Conservation (phyloP, 2,329 filamentous ascomycete genomes). For the Phialocephala sp. region DNA sequence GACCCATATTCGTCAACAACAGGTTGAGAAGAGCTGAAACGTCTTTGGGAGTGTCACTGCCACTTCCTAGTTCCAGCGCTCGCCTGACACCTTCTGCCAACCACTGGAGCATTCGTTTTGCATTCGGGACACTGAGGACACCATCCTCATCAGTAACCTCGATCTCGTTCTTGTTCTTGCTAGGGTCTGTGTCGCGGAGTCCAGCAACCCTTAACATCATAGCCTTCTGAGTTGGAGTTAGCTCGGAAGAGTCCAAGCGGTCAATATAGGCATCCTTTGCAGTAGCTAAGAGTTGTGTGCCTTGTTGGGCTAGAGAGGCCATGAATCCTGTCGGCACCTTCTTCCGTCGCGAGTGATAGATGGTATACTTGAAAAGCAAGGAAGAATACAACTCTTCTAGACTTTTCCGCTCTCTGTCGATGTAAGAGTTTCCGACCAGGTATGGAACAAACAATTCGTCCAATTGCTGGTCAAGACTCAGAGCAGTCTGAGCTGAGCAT, state of each 20-base stretch:
- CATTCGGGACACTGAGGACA: conserved; percentile 77
- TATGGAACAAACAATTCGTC: conserved; percentile 80
- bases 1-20: conserved; percentile 85
- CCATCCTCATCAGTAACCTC: conserved; percentile 93
- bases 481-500: conserved; percentile 82
- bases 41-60: conserved; percentile 91
- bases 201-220: conserved; percentile 92
- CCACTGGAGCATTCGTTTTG: conserved; percentile 99
- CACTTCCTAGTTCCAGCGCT: conserved; percentile 86
- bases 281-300: conserved; percentile 84
- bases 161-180: conserved; percentile 79
- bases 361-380: conserved; percentile 92
- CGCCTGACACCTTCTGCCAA: conserved; percentile 92
- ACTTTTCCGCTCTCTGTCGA: conserved; percentile 70
- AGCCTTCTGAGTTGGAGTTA: conserved; percentile 84
- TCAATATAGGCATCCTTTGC: conserved; percentile 92
- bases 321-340: conserved; percentile 92
- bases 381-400: conserved; percentile 87
- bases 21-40: conserved; percentile 84
- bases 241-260: conserved; percentile 84
- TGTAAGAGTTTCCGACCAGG: conserved; percentile 71
- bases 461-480: conserved; percentile 74
- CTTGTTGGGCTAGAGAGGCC: conserved; percentile 86
- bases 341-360: conserved; percentile 89
- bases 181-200: conserved; percentile 68